These are phyloP conservation scores for Lactarius pseudohatsudake DNA, from an alignment of 768 basidiomycete genomes.

Conservation along the genomic window DNA sequence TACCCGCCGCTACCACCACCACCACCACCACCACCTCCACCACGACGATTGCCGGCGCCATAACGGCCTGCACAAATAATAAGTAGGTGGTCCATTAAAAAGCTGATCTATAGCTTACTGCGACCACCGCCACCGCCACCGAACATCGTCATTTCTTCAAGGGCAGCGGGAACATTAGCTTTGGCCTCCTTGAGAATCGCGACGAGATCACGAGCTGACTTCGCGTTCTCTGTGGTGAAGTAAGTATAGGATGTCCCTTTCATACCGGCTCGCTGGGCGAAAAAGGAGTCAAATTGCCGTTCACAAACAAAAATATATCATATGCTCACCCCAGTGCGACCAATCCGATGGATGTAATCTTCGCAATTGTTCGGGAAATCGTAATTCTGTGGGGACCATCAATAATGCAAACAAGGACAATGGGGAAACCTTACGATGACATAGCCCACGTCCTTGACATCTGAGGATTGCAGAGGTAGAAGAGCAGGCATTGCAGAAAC, in stretches of 20 bases:
- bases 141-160: slow-evolving; percentile 91
- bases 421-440: slow-evolving; percentile 71
- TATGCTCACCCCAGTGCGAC: slow-evolving; percentile 81
- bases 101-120: slow-evolving; percentile 43
- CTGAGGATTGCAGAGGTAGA: slow-evolving; percentile 46
- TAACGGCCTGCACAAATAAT: slow-evolving; percentile 54
- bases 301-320: not conserved
- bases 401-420: slow-evolving; percentile 14
- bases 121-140: slow-evolving; percentile 79
- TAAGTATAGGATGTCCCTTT: slow-evolving; percentile 93
- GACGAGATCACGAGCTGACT: slow-evolving; percentile 89
- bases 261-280: slow-evolving; percentile 76
- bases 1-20: slow-evolving; percentile 44
- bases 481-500: slow-evolving; percentile 31
- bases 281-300: slow-evolving; percentile 13
- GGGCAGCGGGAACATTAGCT: slow-evolving; percentile 78
- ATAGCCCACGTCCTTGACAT: slow-evolving; percentile 99
- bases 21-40: slow-evolving; percentile 47
- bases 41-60: slow-evolving; percentile 46
- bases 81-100: slow-evolving; percentile 4
- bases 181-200: slow-evolving; percentile 86
- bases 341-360: slow-evolving; percentile 99
- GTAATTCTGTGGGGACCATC: slow-evolving; percentile 62
- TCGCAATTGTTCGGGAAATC: slow-evolving; percentile 98
- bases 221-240: slow-evolving; percentile 95